Evolutionary conservation across 148 eudicot genomes (phyloP), one percentile per base, ranked within the genome.

Genomic region (Camellia sinensis): DNA sequence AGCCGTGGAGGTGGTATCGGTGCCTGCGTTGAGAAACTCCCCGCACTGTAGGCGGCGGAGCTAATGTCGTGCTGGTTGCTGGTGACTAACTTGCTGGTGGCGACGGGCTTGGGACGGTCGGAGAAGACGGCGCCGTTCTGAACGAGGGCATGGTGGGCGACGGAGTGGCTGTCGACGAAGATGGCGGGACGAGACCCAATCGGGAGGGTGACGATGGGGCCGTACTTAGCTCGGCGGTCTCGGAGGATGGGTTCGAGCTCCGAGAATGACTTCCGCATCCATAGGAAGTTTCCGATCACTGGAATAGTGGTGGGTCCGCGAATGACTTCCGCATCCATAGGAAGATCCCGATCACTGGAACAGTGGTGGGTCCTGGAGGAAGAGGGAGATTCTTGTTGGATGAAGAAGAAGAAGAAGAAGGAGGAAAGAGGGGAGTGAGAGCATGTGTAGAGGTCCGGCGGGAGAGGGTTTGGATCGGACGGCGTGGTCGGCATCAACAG

Each of bases 1-100:
- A 3, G 92, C 87, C 0, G 93, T 93, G 4, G 91, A 71, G 21
- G 97, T 91, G n/a, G 95, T 93, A 75, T 93, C 93, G 2, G 93
- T 90, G 46, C 97, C 95, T 0, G 83, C 97, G 41, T 79, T 86
- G 0, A 93, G 88, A 79, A 93, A 90, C 48, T 93, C 91, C 2
- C 86, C 68, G 80, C 93, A 90, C 83, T 79, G 18, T 80, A 80
- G 2, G 48, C 73, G 37, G 78, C 66, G 2, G 73, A 41, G 67
- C 37, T 74, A 10, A 80, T 65, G 67, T 66, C 74, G 57, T 66
- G 78, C 17, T 66, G 73, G 74, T 29, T 74, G 57, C 59, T 74
- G 15, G 14, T 29, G 9, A 87, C 2, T 73, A 88, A 40, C 53
- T 67, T 77, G 1, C 41, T 5, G 11, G 87, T 87, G 21, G 85